A percentile compares a stretch with the other conserved stretches of the same genome.
Evolutionary conservation across 2,329 filamentous ascomycete species (phyloP).

Genomic region (Penicillium sp.): DNA sequence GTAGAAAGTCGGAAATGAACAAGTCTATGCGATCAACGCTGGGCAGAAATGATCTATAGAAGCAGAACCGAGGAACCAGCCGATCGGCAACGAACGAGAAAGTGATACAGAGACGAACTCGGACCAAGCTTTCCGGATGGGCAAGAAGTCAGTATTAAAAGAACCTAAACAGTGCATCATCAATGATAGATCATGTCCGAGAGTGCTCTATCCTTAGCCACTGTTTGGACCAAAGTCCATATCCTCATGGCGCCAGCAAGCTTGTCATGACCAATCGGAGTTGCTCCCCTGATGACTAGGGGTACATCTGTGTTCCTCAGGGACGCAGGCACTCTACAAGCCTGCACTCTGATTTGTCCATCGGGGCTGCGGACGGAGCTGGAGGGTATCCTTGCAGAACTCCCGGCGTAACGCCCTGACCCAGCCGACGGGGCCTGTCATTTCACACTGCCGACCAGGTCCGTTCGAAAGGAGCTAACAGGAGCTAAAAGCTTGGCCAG

Average conservation of each 20-base stretch:
- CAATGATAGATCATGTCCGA: not conserved
- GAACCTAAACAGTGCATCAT: not conserved
- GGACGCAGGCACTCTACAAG: slow-evolving; percentile 3
- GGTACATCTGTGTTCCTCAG: slow-evolving; percentile 15
- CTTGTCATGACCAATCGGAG: slow-evolving; percentile 14
- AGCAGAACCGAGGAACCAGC: slow-evolving; percentile 6
- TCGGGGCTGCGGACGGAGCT: slow-evolving; percentile 1
- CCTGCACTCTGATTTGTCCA: slow-evolving; percentile 10
- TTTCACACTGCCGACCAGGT: not conserved
- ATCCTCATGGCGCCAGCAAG: not conserved
- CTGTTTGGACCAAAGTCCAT: slow-evolving; percentile 2
- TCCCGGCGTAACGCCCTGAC: slow-evolving; percentile 17
- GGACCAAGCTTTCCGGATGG: slow-evolving; percentile 6
- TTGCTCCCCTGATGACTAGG: slow-evolving; percentile 7
- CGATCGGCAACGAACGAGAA: slow-evolving; percentile 3
- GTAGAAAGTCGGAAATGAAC: not conserved
- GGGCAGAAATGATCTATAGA: slow-evolving; percentile 1
- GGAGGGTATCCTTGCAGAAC: slow-evolving; percentile 13
- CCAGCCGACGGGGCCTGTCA: slow-evolving; percentile 7
- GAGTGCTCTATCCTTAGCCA: not conserved
- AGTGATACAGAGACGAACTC: slow-evolving; percentile 7
- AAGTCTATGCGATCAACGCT: slow-evolving; percentile 2
- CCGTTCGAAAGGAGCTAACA: not conserved
- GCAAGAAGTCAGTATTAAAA: slow-evolving; percentile 5
- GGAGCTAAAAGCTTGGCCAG: not conserved